Evolutionary conservation across 1,284 basidiomycete genomes (phyloP).

Genomic region (Blastosporella zonata): DNA sequence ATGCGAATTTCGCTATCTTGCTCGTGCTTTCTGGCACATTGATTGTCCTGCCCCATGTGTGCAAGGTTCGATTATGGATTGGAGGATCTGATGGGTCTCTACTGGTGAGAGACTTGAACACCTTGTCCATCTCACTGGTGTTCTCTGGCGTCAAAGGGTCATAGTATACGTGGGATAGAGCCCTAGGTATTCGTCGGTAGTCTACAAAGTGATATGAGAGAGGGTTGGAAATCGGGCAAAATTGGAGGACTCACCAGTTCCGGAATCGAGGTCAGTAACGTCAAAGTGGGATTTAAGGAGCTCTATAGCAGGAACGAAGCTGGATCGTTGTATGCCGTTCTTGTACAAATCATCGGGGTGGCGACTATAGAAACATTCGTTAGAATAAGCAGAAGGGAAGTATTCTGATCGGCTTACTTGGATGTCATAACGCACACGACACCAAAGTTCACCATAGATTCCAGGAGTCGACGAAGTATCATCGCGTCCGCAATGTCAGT

Average conservation of each 20-base stretch:
- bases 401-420: slow-evolving; percentile 57
- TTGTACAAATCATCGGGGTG: slow-evolving; percentile 98
- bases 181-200: slow-evolving; percentile 88
- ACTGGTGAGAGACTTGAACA: slow-evolving; percentile 73
- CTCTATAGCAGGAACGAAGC: slow-evolving; percentile 94
- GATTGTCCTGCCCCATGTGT: slow-evolving; percentile 88
- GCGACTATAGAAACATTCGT: slow-evolving; percentile 56
- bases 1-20: slow-evolving; percentile 84
- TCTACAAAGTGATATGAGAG: slow-evolving; percentile 54
- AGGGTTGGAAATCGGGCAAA: neutral
- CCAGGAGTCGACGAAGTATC: slow-evolving; percentile 90
- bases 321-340: slow-evolving; percentile 97
- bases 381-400: slow-evolving; percentile 1
- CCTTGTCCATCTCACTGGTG: slow-evolving; percentile 71
- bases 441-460: slow-evolving; percentile 82
- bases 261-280: slow-evolving; percentile 91
- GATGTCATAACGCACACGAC: slow-evolving; percentile 96
- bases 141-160: slow-evolving; percentile 72
- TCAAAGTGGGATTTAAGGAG: slow-evolving; percentile 85
- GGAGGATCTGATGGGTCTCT: slow-evolving; percentile 55
- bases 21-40: slow-evolving; percentile 77
- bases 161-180: slow-evolving; percentile 91
- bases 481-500: slow-evolving; percentile 99
- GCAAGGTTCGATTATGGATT: slow-evolving; percentile 63
- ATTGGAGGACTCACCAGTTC: slow-evolving; percentile 63